Evolutionary conservation across 768 basidiomycete genomes (phyloP).

Genomic region (Lactarius hatsudake): DNA sequence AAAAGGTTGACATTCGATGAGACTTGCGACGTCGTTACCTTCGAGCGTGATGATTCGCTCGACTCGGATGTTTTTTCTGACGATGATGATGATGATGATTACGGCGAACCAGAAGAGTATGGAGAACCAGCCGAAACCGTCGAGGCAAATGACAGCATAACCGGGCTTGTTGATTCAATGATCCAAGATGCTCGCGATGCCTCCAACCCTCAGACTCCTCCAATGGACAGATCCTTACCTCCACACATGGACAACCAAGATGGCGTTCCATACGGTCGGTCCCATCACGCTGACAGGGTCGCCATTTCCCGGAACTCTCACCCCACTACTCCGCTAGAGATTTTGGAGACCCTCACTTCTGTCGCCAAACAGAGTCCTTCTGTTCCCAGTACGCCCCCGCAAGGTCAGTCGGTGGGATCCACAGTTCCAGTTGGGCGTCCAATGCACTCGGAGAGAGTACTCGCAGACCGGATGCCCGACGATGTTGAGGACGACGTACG

Average conservation of each 20-base stretch:
- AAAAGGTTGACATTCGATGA: slow-evolving; percentile 79
- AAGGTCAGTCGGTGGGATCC: slow-evolving; percentile 30
- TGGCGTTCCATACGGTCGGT: slow-evolving; percentile 61
- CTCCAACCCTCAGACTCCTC: slow-evolving; percentile 43
- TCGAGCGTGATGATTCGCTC: slow-evolving; percentile 55
- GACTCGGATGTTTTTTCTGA: slow-evolving; percentile 45
- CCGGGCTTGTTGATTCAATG: slow-evolving; percentile 71
- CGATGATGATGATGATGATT: slow-evolving; percentile 34
- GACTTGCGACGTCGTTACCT: slow-evolving; percentile 79
- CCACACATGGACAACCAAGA: slow-evolving; percentile 60
- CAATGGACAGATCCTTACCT: slow-evolving; percentile 40
- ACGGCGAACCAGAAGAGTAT: slow-evolving; percentile 21
- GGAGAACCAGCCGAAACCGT: slow-evolving; percentile 24
- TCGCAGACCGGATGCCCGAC: slow-evolving; percentile 23
- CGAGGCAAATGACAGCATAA: slow-evolving; percentile 54
- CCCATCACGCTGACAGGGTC: slow-evolving; percentile 57
- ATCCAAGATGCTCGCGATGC: slow-evolving; percentile 45
- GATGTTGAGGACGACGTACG: slow-evolving; percentile 42
- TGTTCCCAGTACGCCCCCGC: slow-evolving; percentile 28
- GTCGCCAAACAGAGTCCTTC: slow-evolving; percentile 21
- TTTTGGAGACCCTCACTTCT: slow-evolving; percentile 10
- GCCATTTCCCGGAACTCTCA: slow-evolving; percentile 39
- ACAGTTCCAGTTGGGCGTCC: slow-evolving; percentile 38
- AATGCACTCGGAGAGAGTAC: slow-evolving; percentile 40
- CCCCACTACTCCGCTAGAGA: slow-evolving; percentile 27